These are phyloP conservation scores for Porcisia hertigi DNA, from an alignment of 208 protist species.

Conservation along the genomic window DNA sequence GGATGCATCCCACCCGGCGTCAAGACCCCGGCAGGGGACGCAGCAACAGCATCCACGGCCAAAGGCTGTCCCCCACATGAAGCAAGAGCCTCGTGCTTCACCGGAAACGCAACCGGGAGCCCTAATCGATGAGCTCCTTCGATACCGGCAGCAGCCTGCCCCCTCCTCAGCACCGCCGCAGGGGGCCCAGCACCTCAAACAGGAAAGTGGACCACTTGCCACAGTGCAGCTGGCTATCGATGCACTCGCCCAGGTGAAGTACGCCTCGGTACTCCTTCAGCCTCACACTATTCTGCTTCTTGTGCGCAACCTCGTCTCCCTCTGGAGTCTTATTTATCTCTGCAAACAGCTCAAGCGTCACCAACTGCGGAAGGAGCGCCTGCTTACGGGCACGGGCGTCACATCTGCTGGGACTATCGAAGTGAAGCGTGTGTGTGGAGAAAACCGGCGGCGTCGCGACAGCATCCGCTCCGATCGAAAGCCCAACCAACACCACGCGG, in stretches of 20 bases:
- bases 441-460: not conserved
- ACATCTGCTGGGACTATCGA: not conserved
- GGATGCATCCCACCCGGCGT: not conserved
- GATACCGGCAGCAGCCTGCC: conserved; percentile 3
- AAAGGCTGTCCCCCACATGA: not conserved
- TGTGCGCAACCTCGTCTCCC: conserved; percentile 13
- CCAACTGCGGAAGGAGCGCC: conserved; percentile 21
- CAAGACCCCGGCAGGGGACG: not conserved
- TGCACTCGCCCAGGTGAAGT: conserved; percentile 18
- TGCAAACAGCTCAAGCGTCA: conserved; percentile 23
- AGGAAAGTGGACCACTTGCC: conserved; percentile 17
- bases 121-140: conserved; percentile 23
- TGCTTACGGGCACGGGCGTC: conserved; percentile 8
- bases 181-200: not conserved
- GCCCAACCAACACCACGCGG: not conserved
- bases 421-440: not conserved
- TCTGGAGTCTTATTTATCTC: conserved; percentile 30
- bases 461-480: not conserved
- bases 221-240: conserved; percentile 18
- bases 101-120: conserved; percentile 4
- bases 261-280: conserved; percentile 17
- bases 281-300: conserved; percentile 23
- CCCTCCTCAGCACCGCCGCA: not conserved
- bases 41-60: not conserved
- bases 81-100: not conserved